Evolutionary conservation across 495 filamentous ascomycete species (phyloP).

Genomic region (Glarea lozoyensis): DNA sequence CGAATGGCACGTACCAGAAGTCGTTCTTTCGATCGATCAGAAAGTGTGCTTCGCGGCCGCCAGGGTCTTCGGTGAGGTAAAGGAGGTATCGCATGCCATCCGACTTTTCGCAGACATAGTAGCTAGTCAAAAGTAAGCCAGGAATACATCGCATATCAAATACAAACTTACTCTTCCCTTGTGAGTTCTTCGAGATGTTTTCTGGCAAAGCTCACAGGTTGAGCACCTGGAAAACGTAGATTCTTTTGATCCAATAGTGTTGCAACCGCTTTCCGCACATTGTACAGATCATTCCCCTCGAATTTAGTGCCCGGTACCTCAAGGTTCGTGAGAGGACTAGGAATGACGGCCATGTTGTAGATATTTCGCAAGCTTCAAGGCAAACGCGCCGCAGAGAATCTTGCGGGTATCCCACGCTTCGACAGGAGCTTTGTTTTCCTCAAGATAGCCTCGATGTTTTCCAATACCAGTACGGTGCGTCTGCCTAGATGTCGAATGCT

Average conservation of each 20-base stretch:
- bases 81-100: conserved; percentile 93
- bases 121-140: conserved; percentile 40
- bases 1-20: conserved; percentile 65
- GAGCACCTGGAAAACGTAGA: conserved; percentile 76
- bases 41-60: conserved; percentile 54
- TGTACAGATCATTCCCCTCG: conserved; percentile 42
- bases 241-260: conserved; percentile 58
- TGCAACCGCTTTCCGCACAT: conserved; percentile 67
- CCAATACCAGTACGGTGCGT: no score
- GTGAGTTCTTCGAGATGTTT: conserved; percentile 71
- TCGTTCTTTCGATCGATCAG: conserved; percentile 96
- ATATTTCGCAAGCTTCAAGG: no score
- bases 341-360: no score
- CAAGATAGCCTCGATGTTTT: no score
- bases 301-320: conserved; percentile 59
- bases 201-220: conserved; percentile 83
- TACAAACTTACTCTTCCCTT: conserved; percentile 51
- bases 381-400: no score
- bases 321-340: conserved; percentile 19
- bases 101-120: conserved; percentile 97
- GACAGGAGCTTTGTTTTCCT: no score
- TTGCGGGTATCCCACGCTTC: no score
- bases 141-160: no score
- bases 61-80: conserved; percentile 59
- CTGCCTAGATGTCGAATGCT: no score